Evolutionary conservation across 306 rosid species (phyloP).

Genomic region (Quercus glauca): DNA sequence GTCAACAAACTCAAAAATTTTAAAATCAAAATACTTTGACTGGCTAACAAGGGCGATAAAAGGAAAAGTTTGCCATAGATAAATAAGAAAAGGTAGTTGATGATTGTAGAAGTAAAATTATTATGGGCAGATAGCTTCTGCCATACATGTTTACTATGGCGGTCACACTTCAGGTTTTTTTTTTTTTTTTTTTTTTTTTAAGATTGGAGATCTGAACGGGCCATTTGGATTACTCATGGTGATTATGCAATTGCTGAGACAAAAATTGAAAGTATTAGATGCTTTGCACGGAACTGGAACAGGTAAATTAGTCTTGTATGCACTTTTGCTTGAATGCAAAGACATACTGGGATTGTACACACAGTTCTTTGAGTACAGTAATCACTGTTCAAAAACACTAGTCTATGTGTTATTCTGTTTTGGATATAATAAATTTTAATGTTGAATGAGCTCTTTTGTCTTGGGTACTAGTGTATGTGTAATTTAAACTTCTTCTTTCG

Average conservation of each 20-base stretch:
- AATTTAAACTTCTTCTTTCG: too few relatives aligned
- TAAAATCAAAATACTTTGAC: too few relatives aligned
- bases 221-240: conserved; percentile 75
- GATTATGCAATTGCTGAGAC: conserved; percentile 74
- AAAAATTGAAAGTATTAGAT: conserved; percentile 75
- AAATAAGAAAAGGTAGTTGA: neutral
- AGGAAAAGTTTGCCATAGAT: neutral
- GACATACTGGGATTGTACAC: neutral
- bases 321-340: conserved; percentile 15
- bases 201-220: conserved; percentile 94
- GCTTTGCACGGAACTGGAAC: conserved; percentile 68
- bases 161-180: conserved; percentile 13
- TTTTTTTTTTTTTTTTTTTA: conserved; percentile 12
- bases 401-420: neutral
- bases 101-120: neutral
- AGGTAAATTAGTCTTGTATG: conserved; percentile 39
- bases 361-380: neutral
- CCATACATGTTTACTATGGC: conserved; percentile 15
- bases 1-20: too few relatives aligned
- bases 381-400: neutral
- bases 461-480: neutral
- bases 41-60: neutral
- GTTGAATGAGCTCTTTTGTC: neutral
- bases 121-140: neutral
- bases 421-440: neutral